Evolutionary conservation across 176 grass and related monocot genomes (phyloP), one percentile per base, ranked within the genome.

Genomic region (Panicum miliaceum): DNA sequence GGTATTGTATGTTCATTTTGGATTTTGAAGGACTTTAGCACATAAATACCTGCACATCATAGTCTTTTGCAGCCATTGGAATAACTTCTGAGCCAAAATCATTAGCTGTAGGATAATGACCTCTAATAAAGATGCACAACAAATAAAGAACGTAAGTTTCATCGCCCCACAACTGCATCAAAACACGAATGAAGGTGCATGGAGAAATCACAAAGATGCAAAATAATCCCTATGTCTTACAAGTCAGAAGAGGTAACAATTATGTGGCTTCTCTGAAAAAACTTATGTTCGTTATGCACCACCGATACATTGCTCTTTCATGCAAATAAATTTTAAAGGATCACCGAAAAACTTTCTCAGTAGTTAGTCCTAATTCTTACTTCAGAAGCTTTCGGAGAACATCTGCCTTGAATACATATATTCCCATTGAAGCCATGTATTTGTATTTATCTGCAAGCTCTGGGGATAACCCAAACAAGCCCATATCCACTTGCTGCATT

Each of bases 71-170:
- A 85, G 91, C 87, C 78, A 68, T 84, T 25, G 94, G 91, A 85
- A 97, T 94, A 68, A 97, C 89, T 76, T 97, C 94, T 66, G 89
- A 97, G 52, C 89, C 91, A 90, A 97, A 97, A 91, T 94, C 94
- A 97, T 97, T 94, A 65, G 89, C 87, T 25, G 64, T 84, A 68
- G 94, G 85, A 88, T 91, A 94, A 58, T 88, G 78, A n/a, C 45
- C 78, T 84, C 94, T 97, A 84, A 81, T 47, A 70, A 48, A 46
- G 73, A 54, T 84, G 41, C 77, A 40, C 22, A 68, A 77, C 27
- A 76, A 90, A 82, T 25, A 73, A 56, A 71, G 6, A 34, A 73
- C 22, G 22, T 8, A 23, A 66, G 16, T 67, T 46, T 57, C 26
- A 8, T 61, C 27, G 8, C 23, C 27, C 26, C 6, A 27, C 1